phyloP scores from a whole-genome alignment of 192 early-diverging fungal species.

The Coemansia sp. region DNA sequence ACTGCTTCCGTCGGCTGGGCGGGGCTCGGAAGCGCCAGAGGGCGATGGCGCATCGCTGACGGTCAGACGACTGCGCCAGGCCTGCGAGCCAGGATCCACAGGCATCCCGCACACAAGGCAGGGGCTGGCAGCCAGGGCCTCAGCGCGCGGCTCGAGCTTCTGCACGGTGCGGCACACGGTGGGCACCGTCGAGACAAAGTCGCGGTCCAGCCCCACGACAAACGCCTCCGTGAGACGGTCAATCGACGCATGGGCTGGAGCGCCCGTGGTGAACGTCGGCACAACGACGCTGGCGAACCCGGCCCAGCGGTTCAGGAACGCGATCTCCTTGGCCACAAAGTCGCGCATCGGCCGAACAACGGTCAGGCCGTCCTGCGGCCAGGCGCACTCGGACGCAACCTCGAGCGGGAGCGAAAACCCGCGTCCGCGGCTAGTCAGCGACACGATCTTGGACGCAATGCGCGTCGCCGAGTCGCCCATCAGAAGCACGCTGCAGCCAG shows the following conservation, averaged over 20 bases:
- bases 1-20: neutral
- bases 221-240: constrained; percentile 57
- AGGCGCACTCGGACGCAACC: constrained; percentile 58
- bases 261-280: constrained; percentile 57
- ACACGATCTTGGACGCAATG: constrained; percentile 71
- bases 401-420: constrained; percentile 82
- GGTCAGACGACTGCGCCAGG: constrained; percentile 38
- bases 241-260: constrained; percentile 50
- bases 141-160: constrained; percentile 62
- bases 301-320: constrained; percentile 60
- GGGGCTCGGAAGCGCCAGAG: neutral
- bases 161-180: constrained; percentile 79
- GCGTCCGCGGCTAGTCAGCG: constrained; percentile 77
- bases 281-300: constrained; percentile 41
- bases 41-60: constrained; percentile 8
- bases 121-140: constrained; percentile 41
- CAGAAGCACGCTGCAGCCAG: constrained; percentile 57
- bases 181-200: constrained; percentile 80
- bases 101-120: constrained; percentile 62
- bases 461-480: constrained; percentile 79
- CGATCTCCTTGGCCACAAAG: constrained; percentile 74
- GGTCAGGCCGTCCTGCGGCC: constrained; percentile 56
- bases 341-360: constrained; percentile 80
- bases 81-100: constrained; percentile 47
- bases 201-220: constrained; percentile 71